A percentile compares a stretch with the other conserved stretches of the same genome.
phyloP scores from a whole-genome alignment of 2,329 filamentous ascomycete species.

The Trichophyton schoenleinii region DNA sequence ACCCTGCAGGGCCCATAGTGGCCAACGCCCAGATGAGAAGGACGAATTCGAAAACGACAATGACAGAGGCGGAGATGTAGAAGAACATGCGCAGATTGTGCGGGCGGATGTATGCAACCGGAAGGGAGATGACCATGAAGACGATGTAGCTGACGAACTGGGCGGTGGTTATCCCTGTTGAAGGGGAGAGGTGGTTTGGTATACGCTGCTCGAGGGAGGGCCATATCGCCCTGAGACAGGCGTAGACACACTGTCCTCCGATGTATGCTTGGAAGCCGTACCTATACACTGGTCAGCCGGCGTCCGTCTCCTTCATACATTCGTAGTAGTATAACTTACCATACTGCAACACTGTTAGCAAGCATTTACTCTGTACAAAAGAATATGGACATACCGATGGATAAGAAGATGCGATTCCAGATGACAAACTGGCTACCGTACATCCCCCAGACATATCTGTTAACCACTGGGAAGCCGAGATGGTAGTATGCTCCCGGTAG shows the following conservation, averaged over 20 bases:
- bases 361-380: neutral
- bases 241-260: constrained; percentile 26
- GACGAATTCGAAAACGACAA: constrained; percentile 9
- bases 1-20: constrained; percentile 8
- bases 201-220: constrained; percentile 24
- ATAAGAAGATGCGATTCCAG: constrained; percentile 31
- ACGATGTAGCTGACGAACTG: constrained; percentile 27
- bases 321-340: neutral
- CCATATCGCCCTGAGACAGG: constrained; percentile 13
- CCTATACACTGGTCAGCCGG: constrained; percentile 22
- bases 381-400: constrained; percentile 16
- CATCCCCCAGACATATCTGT: constrained; percentile 33
- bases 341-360: neutral
- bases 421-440: constrained; percentile 31
- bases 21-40: constrained; percentile 11
- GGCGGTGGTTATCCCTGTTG: constrained; percentile 23
- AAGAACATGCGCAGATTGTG: constrained; percentile 15
- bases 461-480: constrained; percentile 34
- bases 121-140: constrained; percentile 27
- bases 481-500: constrained; percentile 32
- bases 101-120: constrained; percentile 35
- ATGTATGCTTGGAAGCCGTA: constrained; percentile 28
- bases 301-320: neutral
- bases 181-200: constrained; percentile 24
- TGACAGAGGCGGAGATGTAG: constrained; percentile 6